Evolutionary conservation across 2,329 filamentous ascomycete species (phyloP).

Genomic region (Shiraia sp.): DNA sequence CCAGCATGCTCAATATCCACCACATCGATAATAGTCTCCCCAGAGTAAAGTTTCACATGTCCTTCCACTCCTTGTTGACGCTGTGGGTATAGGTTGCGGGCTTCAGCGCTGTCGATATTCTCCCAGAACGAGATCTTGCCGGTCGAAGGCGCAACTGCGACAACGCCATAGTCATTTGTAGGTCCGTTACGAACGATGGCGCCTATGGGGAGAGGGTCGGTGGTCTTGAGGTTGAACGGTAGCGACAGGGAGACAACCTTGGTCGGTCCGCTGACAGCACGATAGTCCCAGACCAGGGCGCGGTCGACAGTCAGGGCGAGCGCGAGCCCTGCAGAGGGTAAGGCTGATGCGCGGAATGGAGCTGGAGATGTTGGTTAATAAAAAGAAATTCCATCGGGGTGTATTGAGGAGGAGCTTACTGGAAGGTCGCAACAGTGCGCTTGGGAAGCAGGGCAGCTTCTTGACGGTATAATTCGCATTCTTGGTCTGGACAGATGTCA

Average conservation of each 20-base stretch:
- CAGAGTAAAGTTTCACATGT: slow-evolving; percentile 72
- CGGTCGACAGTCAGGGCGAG: slow-evolving; percentile 79
- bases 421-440: slow-evolving; percentile 69
- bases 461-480: slow-evolving; percentile 84
- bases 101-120: slow-evolving; percentile 85
- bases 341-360: slow-evolving; percentile 49
- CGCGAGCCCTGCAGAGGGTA: slow-evolving; percentile 69
- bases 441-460: slow-evolving; percentile 80
- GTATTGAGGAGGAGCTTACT: slow-evolving; percentile 56
- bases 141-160: slow-evolving; percentile 80
- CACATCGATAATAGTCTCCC: slow-evolving; percentile 77
- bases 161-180: slow-evolving; percentile 78
- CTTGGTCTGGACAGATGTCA: slow-evolving; percentile 62
- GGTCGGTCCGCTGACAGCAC: slow-evolving; percentile 66
- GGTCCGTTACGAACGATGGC: slow-evolving; percentile 79
- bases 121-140: slow-evolving; percentile 95
- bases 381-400: neutral
- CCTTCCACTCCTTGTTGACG: slow-evolving; percentile 80
- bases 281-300: slow-evolving; percentile 91
- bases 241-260: slow-evolving; percentile 76
- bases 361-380: slow-evolving; percentile 30
- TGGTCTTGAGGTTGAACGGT: slow-evolving; percentile 69
- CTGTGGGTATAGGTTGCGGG: slow-evolving; percentile 80
- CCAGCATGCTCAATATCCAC: slow-evolving; percentile 85
- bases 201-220: slow-evolving; percentile 78